Base-by-base conservation (phyloP, 2,329 filamentous ascomycete species). In the Aureobasidium sp. region DNA sequence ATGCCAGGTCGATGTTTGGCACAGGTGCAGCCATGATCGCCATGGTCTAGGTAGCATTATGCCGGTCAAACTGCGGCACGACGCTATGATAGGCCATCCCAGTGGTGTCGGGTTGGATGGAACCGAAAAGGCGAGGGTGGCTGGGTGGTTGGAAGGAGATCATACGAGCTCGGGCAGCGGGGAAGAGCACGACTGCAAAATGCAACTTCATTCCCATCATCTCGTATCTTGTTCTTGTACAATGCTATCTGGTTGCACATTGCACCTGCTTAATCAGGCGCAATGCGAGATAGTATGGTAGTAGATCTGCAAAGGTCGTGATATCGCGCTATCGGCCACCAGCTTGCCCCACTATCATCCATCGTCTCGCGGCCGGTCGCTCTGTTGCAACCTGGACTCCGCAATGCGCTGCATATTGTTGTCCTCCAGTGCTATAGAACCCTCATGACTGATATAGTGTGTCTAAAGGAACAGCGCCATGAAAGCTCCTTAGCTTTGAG, bases 1-100 rank as follows among this genome's bases (percentile, higher is more conserved):
- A 2, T 35, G 27, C 11, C 27, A 35, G 15, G 5, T 4, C 27
- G 22, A 11, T 22, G 11, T 9, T 35, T 11, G 9, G 35, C 14
- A 9, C 11, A 17, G 52, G n/a, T 27, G 22, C 52, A 56, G 40
- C 27, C 24, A 17, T 44, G 52, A 45, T 56, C 52, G 52, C 39
- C 52, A 33, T 45, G 52, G 7, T 17, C 39, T 35, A 15, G 39
- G 39, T 56, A 56, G n/a, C 40, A 56, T 56, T 56, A 1, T 35
- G 37, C 39, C 52, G 52, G 27, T 27, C 39, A 45, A 44, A 24
- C 17, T 33, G 17, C 17, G 22, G 35, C 29, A 45, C 52, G 7
- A 56, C 52, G 24, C n/a, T 22, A 56, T 58, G 54, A 58, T 58
- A 58, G 53, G 53, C 53, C 53, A 33, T 27, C 19, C 35, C 27